These are phyloP conservation scores for Cymbopogon flexuosus DNA, from an alignment of 202 grass and related monocot species.

Conservation along the genomic window DNA sequence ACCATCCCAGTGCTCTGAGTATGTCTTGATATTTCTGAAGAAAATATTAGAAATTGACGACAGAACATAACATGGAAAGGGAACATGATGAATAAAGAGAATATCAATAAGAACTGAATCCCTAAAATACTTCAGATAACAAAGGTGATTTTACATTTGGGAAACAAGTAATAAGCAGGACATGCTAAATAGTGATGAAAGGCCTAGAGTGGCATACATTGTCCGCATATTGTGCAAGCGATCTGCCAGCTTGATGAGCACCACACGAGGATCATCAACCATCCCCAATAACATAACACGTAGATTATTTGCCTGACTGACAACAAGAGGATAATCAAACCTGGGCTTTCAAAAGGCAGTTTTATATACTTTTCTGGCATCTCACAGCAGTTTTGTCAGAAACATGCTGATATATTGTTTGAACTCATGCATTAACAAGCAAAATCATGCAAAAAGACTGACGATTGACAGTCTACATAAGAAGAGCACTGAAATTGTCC, in stretches of 20 bases:
- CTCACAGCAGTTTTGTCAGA: not conserved
- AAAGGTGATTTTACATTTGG: not conserved
- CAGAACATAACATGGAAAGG: constrained; percentile 9
- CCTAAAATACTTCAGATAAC: constrained; percentile 6
- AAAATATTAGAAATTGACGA: constrained; percentile 15
- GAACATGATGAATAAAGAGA: not conserved
- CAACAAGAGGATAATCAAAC: constrained; percentile 46
- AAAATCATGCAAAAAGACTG: constrained; percentile 20
- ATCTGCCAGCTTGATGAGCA: constrained; percentile 93
- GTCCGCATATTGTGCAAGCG: constrained; percentile 98
- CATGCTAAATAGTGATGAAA: constrained; percentile 26
- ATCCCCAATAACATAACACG: constrained; percentile 95
- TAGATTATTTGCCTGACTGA: constrained; percentile 93
- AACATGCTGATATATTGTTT: constrained; percentile 2
- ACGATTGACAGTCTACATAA: constrained; percentile 6
- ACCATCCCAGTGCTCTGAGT: not conserved
- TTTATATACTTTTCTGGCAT: constrained; percentile 15
- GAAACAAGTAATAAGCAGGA: constrained; percentile 31
- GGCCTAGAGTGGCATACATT: constrained; percentile 52
- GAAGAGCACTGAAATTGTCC: not conserved
- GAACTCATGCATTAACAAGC: constrained; percentile 14
- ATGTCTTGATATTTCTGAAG: not conserved
- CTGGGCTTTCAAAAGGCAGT: constrained; percentile 17
- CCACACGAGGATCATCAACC: constrained; percentile 98
- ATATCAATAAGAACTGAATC: constrained; percentile 1